Percentiles rank a stretch among this genome's conserved stretches.
phyloP scores from a whole-genome alignment of 345 rosid species.

The Citrus inodora region DNA sequence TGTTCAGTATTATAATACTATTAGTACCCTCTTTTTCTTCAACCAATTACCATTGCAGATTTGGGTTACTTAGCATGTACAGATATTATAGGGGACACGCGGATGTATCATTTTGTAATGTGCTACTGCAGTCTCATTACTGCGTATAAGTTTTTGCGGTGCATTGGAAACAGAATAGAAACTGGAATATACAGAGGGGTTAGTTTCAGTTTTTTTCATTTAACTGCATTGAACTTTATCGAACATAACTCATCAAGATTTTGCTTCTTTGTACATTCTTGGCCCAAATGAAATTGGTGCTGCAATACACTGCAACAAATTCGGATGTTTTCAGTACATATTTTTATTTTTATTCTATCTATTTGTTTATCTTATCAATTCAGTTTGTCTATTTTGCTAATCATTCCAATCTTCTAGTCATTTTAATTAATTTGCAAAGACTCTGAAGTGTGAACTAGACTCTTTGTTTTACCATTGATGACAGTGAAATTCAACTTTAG shows the following conservation, averaged over 20 bases:
- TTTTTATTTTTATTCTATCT: too few relatives aligned
- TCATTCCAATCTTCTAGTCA: too few relatives aligned
- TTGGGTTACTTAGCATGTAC: background rate
- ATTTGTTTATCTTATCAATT: too few relatives aligned
- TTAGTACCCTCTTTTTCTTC: background rate
- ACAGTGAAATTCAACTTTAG: too few relatives aligned
- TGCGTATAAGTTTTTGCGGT: background rate
- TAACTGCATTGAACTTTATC: background rate
- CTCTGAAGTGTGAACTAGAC: too few relatives aligned
- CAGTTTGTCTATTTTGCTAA: too few relatives aligned
- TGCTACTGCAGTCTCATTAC: background rate
- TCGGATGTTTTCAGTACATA: too few relatives aligned
- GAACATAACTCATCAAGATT: background rate
- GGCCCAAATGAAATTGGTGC: background rate
- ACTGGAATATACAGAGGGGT: background rate
- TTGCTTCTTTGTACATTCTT: background rate
- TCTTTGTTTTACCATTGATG: too few relatives aligned
- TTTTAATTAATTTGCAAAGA: too few relatives aligned
- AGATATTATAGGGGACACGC: background rate
- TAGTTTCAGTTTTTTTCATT: background rate
- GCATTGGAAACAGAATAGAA: background rate
- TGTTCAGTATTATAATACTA: background rate
- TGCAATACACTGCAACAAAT: too few relatives aligned
- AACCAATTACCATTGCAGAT: background rate
- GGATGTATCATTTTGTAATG: background rate